phyloP scores from a whole-genome alignment of 2,329 filamentous ascomycete species.

The Chrysoporthe austroafricana region DNA sequence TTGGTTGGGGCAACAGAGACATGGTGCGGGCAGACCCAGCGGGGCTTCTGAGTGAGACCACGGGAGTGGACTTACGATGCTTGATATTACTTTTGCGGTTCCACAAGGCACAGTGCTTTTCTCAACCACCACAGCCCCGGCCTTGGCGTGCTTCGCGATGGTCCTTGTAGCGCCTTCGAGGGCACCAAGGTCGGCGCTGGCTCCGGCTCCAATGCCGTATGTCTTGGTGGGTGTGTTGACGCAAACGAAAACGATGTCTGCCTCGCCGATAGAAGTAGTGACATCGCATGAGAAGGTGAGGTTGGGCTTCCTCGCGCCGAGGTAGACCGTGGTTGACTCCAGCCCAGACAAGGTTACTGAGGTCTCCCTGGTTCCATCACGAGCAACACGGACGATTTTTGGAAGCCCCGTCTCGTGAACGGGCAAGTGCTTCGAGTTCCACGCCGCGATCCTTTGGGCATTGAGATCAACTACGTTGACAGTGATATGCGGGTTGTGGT shows the following conservation, averaged over 20 bases:
- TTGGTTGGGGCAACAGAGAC: not conserved
- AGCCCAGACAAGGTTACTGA: conserved; percentile 31
- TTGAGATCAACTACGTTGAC: conserved; percentile 65
- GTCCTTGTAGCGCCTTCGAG: conserved; percentile 58
- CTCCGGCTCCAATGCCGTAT: conserved; percentile 58
- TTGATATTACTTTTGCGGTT: conserved; percentile 59
- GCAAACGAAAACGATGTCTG: conserved; percentile 64
- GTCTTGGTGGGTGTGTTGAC: conserved; percentile 68
- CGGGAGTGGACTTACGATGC: conserved; percentile 48
- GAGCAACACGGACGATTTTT: conserved; percentile 53
- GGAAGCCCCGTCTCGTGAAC: conserved; percentile 63
- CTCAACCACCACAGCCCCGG: conserved; percentile 63
- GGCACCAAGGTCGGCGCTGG: conserved; percentile 59
- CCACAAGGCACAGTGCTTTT: conserved; percentile 67
- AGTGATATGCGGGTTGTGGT: conserved; percentile 58
- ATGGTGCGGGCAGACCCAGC: conserved; percentile 5
- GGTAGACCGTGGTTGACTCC: conserved; percentile 26
- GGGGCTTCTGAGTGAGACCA: conserved; percentile 2
- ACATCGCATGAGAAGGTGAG: conserved; percentile 63
- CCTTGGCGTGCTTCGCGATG: conserved; percentile 56
- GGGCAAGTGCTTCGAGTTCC: conserved; percentile 61
- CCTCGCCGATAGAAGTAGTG: conserved; percentile 51
- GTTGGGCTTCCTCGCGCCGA: conserved; percentile 51
- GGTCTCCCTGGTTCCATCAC: conserved; percentile 43
- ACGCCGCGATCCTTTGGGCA: conserved; percentile 55